Evolutionary conservation across 2,329 filamentous ascomycete genomes (phyloP).

Genomic region (Exophiala oligosperma): DNA sequence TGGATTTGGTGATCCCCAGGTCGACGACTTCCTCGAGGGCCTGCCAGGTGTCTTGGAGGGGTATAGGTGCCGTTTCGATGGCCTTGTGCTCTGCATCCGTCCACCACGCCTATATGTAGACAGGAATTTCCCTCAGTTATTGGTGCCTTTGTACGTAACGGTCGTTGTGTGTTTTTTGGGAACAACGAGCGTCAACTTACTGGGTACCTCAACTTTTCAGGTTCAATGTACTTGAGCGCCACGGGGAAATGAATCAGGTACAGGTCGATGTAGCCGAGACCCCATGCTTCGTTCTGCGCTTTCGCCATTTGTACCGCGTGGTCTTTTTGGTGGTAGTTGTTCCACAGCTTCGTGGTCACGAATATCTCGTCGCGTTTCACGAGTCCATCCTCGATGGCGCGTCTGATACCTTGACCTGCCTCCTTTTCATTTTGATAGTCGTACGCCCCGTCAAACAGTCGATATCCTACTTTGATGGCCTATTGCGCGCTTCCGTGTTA

Average conservation of each 20-base stretch:
- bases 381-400: slow-evolving; percentile 76
- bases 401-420: slow-evolving; percentile 72
- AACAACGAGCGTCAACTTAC: background rate
- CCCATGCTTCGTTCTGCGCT: slow-evolving; percentile 79
- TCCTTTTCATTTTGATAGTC: slow-evolving; percentile 83
- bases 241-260: slow-evolving; percentile 90
- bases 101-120: slow-evolving; percentile 58
- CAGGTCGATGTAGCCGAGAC: slow-evolving; percentile 85
- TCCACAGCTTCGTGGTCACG: slow-evolving; percentile 92
- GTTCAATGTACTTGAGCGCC: slow-evolving; percentile 81
- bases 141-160: no score
- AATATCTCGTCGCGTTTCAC: slow-evolving; percentile 86
- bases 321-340: slow-evolving; percentile 81
- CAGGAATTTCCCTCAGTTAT: no score
- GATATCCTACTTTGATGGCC: slow-evolving; percentile 61
- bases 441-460: slow-evolving; percentile 62
- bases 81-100: slow-evolving; percentile 61
- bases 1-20: slow-evolving; percentile 67
- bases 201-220: slow-evolving; percentile 74
- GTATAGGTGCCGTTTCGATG: slow-evolving; percentile 54
- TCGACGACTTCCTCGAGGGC: slow-evolving; percentile 76
- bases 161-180: no score
- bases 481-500: background rate
- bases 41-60: slow-evolving; percentile 66
- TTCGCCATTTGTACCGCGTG: slow-evolving; percentile 72